Evolutionary conservation across 768 basidiomycete species (phyloP).

Genomic region (Exidia glandulosa): DNA sequence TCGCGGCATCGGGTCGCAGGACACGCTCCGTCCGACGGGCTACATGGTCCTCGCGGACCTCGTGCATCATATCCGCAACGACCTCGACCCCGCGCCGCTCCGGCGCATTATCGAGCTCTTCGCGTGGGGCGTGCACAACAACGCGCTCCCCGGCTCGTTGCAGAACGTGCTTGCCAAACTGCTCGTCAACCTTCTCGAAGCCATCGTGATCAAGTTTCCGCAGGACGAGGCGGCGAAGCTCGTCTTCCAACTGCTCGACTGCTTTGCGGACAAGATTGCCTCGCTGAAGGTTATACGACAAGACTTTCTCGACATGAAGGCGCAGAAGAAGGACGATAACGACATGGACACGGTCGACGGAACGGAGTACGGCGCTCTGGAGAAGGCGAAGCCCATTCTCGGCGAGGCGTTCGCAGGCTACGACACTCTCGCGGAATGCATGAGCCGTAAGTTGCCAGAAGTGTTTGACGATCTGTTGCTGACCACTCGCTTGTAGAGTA

Average conservation of each 20-base stretch:
- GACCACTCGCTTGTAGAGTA: conserved; percentile 44
- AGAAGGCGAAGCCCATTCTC: conserved; percentile 69
- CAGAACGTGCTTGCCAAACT: conserved; percentile 90
- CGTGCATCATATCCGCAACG: conserved; percentile 79
- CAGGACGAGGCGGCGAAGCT: conserved; percentile 55
- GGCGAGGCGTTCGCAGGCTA: neutral
- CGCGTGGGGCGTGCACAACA: conserved; percentile 82
- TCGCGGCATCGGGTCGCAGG: conserved; percentile 68
- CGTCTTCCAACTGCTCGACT: conserved; percentile 69
- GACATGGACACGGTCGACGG: conserved; percentile 23
- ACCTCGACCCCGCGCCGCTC: conserved; percentile 68
- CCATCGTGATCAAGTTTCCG: conserved; percentile 65
- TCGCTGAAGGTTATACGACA: conserved; percentile 58
- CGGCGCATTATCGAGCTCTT: conserved; percentile 72
- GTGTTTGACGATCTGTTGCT: conserved; percentile 56
- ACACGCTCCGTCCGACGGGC: conserved; percentile 58
- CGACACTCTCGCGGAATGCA: conserved; percentile 54
- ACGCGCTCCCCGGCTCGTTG: conserved; percentile 64
- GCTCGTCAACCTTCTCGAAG: conserved; percentile 81
- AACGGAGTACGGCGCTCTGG: conserved; percentile 58
- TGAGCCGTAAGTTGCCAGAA: conserved; percentile 73
- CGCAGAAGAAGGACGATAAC: conserved; percentile 37
- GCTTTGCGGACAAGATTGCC: conserved; percentile 74
- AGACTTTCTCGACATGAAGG: conserved; percentile 38
- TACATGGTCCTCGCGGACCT: conserved; percentile 88